A percentile compares a stretch with the other conserved stretches of the same genome.
These are phyloP conservation scores for Taxillus chinensis DNA, from an alignment of 164 flowering plant species.

Conservation along the genomic window DNA sequence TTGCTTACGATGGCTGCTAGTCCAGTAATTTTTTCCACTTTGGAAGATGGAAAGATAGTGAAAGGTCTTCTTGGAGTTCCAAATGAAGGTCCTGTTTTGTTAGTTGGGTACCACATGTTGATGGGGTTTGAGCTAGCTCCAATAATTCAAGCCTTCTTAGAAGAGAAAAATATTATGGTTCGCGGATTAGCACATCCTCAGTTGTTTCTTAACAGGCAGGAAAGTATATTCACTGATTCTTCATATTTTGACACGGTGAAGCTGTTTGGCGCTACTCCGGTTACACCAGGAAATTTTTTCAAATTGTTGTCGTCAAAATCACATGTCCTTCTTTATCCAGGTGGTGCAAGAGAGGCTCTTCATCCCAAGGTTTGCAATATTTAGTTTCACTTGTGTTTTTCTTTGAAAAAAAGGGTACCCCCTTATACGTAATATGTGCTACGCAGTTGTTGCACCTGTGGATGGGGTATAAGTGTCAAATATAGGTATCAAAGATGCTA, in stretches of 20 bases:
- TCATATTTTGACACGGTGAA: slow-evolving; percentile 32
- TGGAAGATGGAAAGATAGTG: slow-evolving; percentile 76
- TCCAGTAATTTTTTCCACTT: slow-evolving; percentile 69
- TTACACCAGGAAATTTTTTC: slow-evolving; percentile 56
- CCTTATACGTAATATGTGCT: background rate
- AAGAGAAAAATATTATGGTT: slow-evolving; percentile 55
- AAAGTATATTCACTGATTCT: slow-evolving; percentile 22
- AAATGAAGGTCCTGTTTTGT: slow-evolving; percentile 72
- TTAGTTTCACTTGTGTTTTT: background rate
- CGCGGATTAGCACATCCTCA: slow-evolving; percentile 77
- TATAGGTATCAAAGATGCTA: too few species aligned
- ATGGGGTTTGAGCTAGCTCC: slow-evolving; percentile 64
- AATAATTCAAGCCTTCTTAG: slow-evolving; percentile 52
- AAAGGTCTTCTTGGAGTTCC: slow-evolving; percentile 83
- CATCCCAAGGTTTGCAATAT: slow-evolving; percentile 58
- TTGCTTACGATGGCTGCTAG: slow-evolving; percentile 28
- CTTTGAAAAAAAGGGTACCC: background rate
- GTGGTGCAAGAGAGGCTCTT: slow-evolving; percentile 96
- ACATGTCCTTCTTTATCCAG: slow-evolving; percentile 86
- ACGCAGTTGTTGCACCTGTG: too few species aligned
- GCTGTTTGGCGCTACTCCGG: slow-evolving; percentile 76
- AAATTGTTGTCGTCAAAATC: slow-evolving; percentile 57
- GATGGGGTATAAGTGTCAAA: too few species aligned
- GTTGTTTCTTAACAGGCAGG: slow-evolving; percentile 24
- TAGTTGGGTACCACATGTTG: slow-evolving; percentile 91